These are phyloP conservation scores for Sporothrix globosa DNA, from an alignment of 2,329 filamentous ascomycete species.

Conservation along the genomic window DNA sequence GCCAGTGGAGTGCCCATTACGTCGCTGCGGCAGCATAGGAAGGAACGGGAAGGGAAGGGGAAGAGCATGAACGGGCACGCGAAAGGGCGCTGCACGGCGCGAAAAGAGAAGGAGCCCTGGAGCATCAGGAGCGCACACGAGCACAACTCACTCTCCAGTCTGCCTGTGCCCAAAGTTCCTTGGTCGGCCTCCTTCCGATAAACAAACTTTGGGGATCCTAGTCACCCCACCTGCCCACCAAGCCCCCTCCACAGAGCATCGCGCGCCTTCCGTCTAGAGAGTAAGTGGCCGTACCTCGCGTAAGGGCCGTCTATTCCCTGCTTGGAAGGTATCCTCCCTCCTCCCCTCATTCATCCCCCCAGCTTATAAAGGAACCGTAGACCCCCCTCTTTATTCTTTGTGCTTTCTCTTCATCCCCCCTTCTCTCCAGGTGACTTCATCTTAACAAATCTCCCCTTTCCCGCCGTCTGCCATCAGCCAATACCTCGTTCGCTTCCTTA, in stretches of 20 bases:
- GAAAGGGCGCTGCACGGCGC: no score
- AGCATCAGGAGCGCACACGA: neutral
- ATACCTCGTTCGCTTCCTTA: neutral
- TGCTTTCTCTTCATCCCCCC: neutral
- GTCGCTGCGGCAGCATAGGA: neutral
- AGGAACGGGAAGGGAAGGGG: neutral
- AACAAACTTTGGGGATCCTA: neutral
- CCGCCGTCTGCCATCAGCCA: neutral
- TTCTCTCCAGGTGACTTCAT: neutral
- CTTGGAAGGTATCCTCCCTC: conserved; percentile 13
- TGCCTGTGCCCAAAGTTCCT: conserved; percentile 6
- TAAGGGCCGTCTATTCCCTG: conserved; percentile 15
- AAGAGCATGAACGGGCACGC: no score
- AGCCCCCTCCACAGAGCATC: neutral
- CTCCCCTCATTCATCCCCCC: neutral
- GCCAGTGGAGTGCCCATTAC: neutral
- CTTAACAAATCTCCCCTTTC: neutral
- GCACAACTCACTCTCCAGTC: neutral
- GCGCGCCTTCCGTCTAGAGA: conserved; percentile 16
- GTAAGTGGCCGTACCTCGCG: conserved; percentile 2
- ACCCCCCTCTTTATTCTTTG: conserved; percentile 14
- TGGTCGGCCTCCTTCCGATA: conserved; percentile 19
- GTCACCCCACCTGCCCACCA: conserved; percentile 10
- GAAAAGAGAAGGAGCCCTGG: neutral
- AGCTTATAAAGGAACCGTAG: conserved; percentile 20